Base-by-base conservation (phyloP, 192 early-diverging fungal species). In the Spizellomyces sp. region DNA sequence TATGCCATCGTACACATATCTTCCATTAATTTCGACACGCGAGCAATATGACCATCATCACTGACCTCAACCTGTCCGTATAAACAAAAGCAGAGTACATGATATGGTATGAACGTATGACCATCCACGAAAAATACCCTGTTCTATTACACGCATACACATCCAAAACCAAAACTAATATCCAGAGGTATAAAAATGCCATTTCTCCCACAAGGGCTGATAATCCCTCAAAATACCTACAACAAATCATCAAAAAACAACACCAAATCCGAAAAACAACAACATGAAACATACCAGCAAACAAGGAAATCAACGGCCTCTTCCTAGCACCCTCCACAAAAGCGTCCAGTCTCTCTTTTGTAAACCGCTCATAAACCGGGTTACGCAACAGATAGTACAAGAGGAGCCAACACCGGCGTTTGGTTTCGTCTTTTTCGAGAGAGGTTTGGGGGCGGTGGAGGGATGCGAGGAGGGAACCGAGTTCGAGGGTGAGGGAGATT, bases 131-230 rank as follows among this genome's bases (percentile, higher is more conserved):
- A 36, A 36, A 36, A 36, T 2, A 36, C 27, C 0, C 1, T 36
- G 27, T 36, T 36, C 27, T 36, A 36, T 36, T 36, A 36, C 50
- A 54, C 4, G 4, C 14, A 54, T 54, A 54, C 4, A 54, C 14
- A 54, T 54, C 50, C 12, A 54, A 54, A n/a, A 4, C n/a, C 0
- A 4, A 54, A 27, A 61, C 42, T 61, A 80, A 36, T 75, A 76
- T 12, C 64, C 74, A n/a, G 87, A 82, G 5, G 89, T 96, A 77
- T 96, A 96, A 73, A 94, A 96, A 77, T 96, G 91, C 68, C 93
- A 87, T 55, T 87, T 86, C 79, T 96, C 89, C 92, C 92, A 95
- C 21, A 96, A 80, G 6, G 93, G 92, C 74, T 92, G 89, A 77
- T 96, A 96, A 78, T 96, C 94, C 22, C 86, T 85, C 47, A 95